Conservation (phyloP, 192 early-diverging fungal species). For the Diversispora eburnea region DNA sequence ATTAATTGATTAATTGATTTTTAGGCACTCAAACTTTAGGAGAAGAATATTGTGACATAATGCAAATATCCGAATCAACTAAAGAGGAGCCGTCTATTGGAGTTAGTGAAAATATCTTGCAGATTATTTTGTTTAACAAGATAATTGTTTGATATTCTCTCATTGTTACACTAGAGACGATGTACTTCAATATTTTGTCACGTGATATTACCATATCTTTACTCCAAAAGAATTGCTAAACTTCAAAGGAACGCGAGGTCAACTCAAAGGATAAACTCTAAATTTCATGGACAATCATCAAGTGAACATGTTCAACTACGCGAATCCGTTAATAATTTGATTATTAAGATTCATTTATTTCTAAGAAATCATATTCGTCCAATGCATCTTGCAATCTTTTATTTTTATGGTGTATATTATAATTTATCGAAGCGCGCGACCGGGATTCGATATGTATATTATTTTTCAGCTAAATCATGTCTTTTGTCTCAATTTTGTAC, state of each 20-base stretch:
- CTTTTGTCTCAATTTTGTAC: neutral
- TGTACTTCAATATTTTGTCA: conserved; percentile 43
- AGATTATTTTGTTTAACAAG: neutral
- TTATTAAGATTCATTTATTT: conserved; percentile 44
- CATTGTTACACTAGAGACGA: conserved; percentile 33
- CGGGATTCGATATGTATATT: conserved; percentile 72
- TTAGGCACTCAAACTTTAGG: conserved; percentile 82
- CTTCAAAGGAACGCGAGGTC: conserved; percentile 32
- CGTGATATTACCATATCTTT: conserved; percentile 44
- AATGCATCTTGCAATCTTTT: conserved; percentile 84
- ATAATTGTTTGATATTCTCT: conserved; percentile 3
- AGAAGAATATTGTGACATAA: conserved; percentile 93
- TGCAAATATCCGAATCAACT: conserved; percentile 54
- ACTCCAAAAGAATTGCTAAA: conserved; percentile 35
- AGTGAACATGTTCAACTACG: conserved; percentile 2
- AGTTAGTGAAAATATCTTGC: neutral
- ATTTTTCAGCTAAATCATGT: neutral
- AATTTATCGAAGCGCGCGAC: conserved; percentile 73
- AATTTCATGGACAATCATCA: too few relatives aligned
- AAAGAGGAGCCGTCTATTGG: conserved; percentile 54
- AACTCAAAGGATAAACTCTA: conserved; percentile 25
- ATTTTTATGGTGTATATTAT: conserved; percentile 83
- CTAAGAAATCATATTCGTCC: conserved; percentile 49
- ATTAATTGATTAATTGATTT: conserved; percentile 2
- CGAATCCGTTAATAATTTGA: conserved; percentile 27